These are phyloP conservation scores for Sugiyamaella boreocaroliniensis DNA, from an alignment of 805 yeast species.

Conservation along the genomic window DNA sequence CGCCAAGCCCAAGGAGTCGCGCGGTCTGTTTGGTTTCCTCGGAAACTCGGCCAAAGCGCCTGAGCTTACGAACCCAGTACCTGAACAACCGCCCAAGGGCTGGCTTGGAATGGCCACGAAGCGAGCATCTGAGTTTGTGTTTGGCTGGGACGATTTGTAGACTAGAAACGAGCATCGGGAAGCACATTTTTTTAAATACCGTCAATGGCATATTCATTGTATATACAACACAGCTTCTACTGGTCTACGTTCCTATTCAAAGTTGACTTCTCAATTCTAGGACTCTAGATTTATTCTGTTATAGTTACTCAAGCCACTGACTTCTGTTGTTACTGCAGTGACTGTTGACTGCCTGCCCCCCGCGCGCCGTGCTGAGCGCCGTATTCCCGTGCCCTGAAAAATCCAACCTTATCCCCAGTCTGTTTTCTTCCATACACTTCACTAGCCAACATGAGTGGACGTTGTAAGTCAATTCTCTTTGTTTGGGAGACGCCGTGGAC, in stretches of 20 bases:
- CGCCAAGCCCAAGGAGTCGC: conserved; percentile 13
- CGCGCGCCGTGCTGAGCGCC: not conserved
- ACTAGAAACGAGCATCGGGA: not conserved
- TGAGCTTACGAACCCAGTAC: not conserved
- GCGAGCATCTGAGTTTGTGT: conserved; percentile 41
- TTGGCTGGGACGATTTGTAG: conserved; percentile 47
- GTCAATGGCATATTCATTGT: too few relatives aligned
- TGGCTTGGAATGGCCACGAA: conserved; percentile 31
- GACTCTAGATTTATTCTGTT: too few relatives aligned
- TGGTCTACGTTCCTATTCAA: too few relatives aligned
- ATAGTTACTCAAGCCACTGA: too few relatives aligned
- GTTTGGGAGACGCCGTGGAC: too few relatives aligned
- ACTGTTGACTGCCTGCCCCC: too few relatives aligned
- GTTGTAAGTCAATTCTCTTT: conserved; percentile 5
- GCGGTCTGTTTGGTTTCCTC: not conserved
- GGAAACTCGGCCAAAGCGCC: not conserved
- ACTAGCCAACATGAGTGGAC: conserved; percentile 8
- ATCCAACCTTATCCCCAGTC: conserved; percentile 1
- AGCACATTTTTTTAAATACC: too few relatives aligned
- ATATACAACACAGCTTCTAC: too few relatives aligned
- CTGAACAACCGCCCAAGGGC: conserved; percentile 13
- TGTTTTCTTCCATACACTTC: not conserved
- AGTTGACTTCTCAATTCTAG: too few relatives aligned
- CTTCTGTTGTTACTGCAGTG: too few relatives aligned
- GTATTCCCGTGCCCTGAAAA: not conserved